A percentile compares a stretch with the other conserved stretches of the same genome.
Evolutionary conservation across 306 rosid species (phyloP).

Genomic region (Rubus idaeus): DNA sequence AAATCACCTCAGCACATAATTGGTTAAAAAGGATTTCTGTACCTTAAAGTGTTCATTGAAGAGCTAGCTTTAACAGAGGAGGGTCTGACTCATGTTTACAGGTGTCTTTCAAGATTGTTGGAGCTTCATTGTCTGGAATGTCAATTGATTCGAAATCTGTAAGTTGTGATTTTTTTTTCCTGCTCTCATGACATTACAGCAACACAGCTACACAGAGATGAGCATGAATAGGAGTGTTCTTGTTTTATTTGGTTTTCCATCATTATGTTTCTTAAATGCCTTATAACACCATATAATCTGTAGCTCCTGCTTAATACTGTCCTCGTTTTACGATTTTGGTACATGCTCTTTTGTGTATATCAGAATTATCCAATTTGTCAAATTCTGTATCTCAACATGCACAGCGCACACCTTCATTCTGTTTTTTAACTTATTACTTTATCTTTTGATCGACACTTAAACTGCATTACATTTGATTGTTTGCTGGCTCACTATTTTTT

Average conservation of each 20-base stretch:
- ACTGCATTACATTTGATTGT: conserved; percentile 19
- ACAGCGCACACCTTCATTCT: background rate
- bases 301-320: background rate
- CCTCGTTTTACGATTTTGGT: background rate
- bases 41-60: background rate
- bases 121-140: conserved; percentile 89
- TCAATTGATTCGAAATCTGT: conserved; percentile 78
- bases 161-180: conserved; percentile 39
- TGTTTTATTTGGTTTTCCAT: background rate
- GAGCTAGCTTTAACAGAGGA: conserved; percentile 22
- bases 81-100: conserved; percentile 28
- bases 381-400: background rate
- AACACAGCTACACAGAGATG: background rate
- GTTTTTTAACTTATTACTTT: background rate
- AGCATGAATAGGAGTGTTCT: background rate
- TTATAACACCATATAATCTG: background rate
- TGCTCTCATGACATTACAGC: background rate
- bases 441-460: background rate
- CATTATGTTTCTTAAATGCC: background rate
- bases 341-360: background rate
- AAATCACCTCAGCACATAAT: background rate
- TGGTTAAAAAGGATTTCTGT: background rate
- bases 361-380: background rate
- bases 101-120: conserved; percentile 81
- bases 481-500: conserved; percentile 23